Percentiles rank a stretch among this genome's conserved stretches.
These are phyloP conservation scores for Piromyces finnis DNA, from an alignment of 192 early-diverging fungal genomes.

Conservation along the genomic window DNA sequence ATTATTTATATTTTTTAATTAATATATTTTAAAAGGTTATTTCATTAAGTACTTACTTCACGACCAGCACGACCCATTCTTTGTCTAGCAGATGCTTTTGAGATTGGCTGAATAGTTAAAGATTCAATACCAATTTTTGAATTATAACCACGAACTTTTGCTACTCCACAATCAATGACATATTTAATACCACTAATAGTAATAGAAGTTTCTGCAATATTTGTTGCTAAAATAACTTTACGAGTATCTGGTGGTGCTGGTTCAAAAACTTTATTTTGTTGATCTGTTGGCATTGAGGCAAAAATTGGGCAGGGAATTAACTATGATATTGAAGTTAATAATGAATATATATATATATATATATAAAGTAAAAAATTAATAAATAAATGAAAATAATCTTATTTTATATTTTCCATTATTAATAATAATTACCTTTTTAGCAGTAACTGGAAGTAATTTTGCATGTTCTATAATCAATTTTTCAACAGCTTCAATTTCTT, in stretches of 20 bases:
- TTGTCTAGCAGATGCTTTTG: constrained; percentile 80
- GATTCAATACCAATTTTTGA: constrained; percentile 79
- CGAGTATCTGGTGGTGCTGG: constrained; percentile 64
- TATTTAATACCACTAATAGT: constrained; percentile 88
- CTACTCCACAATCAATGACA: constrained; percentile 85
- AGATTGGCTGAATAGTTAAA: constrained; percentile 69
- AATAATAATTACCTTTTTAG: too few species aligned
- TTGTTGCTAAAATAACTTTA: constrained; percentile 89
- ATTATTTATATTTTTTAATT: too few species aligned
- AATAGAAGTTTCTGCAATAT: constrained; percentile 96
- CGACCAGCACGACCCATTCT: constrained; percentile 88
- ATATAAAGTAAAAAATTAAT: constrained; percentile 1
- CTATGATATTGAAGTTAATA: constrained; percentile 12
- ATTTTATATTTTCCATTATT: too few species aligned
- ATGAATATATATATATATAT: not conserved
- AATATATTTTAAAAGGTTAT: too few species aligned
- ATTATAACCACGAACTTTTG: constrained; percentile 79
- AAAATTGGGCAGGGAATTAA: constrained; percentile 77
- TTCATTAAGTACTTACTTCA: constrained; percentile 44
- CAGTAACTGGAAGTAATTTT: constrained; percentile 24
- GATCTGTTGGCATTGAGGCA: constrained; percentile 72
- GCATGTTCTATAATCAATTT: constrained; percentile 60
- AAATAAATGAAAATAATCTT: too few species aligned
- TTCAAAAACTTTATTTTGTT: constrained; percentile 81
- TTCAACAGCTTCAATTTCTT: constrained; percentile 85